These are phyloP conservation scores for Verticillium tricorpus DNA, from an alignment of 2,329 filamentous ascomycete genomes.

Conservation along the genomic window DNA sequence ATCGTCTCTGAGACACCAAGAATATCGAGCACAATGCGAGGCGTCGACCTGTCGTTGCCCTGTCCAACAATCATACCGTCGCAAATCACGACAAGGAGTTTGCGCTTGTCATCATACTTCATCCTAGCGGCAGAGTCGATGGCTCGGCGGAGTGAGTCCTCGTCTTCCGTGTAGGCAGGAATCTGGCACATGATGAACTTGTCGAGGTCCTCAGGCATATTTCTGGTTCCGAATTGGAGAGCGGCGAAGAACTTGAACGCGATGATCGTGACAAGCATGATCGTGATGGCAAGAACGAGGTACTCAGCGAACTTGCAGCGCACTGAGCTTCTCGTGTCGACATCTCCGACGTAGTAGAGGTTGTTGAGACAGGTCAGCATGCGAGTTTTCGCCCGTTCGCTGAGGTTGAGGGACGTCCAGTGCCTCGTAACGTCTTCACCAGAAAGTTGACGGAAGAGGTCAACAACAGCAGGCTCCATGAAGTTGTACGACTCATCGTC, in stretches of 20 bases:
- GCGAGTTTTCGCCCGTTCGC: slow-evolving; percentile 48
- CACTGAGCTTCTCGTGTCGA: slow-evolving; percentile 84
- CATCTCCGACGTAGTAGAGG: slow-evolving; percentile 86
- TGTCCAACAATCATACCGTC: slow-evolving; percentile 99
- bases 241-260: slow-evolving; percentile 96
- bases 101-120: slow-evolving; percentile 97
- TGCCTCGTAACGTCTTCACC: slow-evolving; percentile 79
- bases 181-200: slow-evolving; percentile 99
- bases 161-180: slow-evolving; percentile 96
- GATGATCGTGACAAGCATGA: slow-evolving; percentile 76
- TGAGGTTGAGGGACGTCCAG: slow-evolving; percentile 68
- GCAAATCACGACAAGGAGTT: slow-evolving; percentile 86
- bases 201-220: slow-evolving; percentile 89
- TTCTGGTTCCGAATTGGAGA: slow-evolving; percentile 88
- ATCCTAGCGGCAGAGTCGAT: slow-evolving; percentile 95
- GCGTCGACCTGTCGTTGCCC: slow-evolving; percentile 93
- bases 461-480: slow-evolving; percentile 70
- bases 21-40: slow-evolving; percentile 94
- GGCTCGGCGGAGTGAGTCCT: slow-evolving; percentile 92
- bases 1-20: slow-evolving; percentile 89
- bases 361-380: slow-evolving; percentile 89
- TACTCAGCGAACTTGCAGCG: slow-evolving; percentile 87
- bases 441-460: slow-evolving; percentile 70
- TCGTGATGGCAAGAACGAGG: slow-evolving; percentile 79
- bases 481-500: slow-evolving; percentile 70